phyloP scores from a whole-genome alignment of 2,329 filamentous ascomycete genomes.

The Stemphylium lycopersici region DNA sequence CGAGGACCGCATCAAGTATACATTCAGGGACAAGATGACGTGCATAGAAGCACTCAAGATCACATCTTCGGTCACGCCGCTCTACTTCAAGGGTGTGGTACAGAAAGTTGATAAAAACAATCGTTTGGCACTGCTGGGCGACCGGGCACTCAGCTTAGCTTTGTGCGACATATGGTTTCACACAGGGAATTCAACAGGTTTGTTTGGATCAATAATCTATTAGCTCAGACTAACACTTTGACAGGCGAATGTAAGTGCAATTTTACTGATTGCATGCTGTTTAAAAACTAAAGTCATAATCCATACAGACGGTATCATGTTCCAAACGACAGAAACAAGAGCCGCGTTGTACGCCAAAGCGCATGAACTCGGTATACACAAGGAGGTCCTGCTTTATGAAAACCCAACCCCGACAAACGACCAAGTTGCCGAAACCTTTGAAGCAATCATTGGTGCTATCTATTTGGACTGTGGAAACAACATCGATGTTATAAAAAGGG shows the following conservation, averaged over 20 bases:
- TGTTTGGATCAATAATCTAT: background rate
- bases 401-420: background rate
- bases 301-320: background rate
- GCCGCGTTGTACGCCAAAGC: conserved; percentile 11
- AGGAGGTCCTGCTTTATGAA: conserved; percentile 9
- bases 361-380: conserved; percentile 13
- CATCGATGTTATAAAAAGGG: conserved; percentile 11
- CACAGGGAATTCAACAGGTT: conserved; percentile 14
- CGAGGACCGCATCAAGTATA: conserved; percentile 25
- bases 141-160: conserved; percentile 21
- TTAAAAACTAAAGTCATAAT: background rate
- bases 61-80: conserved; percentile 3
- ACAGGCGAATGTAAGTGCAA: conserved; percentile 8
- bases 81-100: conserved; percentile 22
- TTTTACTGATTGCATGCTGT: background rate
- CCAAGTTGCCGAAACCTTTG: conserved; percentile 27
- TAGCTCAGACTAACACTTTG: conserved; percentile 2
- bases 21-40: conserved; percentile 27
- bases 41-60: conserved; percentile 29
- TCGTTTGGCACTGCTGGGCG: conserved; percentile 31
- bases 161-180: conserved; percentile 27
- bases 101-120: conserved; percentile 18
- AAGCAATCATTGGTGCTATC: conserved; percentile 32
- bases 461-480: conserved; percentile 26
- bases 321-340: conserved; percentile 4